Percentiles rank a stretch among this genome's conserved stretches.
Evolutionary conservation across 2,329 filamentous ascomycete genomes (phyloP).

Genomic region (Dactylellina haptotyla): DNA sequence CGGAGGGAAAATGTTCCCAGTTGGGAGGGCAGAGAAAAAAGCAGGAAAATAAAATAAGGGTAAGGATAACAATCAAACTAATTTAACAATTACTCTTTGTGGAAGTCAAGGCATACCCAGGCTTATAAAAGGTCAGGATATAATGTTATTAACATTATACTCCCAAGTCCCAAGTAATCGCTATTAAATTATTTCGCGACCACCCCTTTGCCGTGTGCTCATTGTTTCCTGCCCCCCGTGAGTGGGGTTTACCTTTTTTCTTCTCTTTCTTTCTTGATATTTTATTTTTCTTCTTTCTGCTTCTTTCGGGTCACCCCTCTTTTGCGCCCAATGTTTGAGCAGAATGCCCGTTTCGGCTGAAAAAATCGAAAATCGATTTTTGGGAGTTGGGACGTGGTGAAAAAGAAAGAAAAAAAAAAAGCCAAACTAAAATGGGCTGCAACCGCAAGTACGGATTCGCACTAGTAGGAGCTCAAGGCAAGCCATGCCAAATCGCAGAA

Average conservation of each 20-base stretch:
- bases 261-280: slow-evolving; percentile 9
- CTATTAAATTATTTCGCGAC: slow-evolving; percentile 47
- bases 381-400: slow-evolving; percentile 18
- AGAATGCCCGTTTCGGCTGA: slow-evolving; percentile 47
- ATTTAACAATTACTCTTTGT: slow-evolving; percentile 54
- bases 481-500: slow-evolving; percentile 15
- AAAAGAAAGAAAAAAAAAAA: neutral
- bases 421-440: neutral
- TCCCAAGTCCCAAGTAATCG: slow-evolving; percentile 44
- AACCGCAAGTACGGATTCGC: slow-evolving; percentile 13
- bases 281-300: slow-evolving; percentile 12
- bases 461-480: slow-evolving; percentile 27
- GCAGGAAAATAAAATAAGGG: slow-evolving; percentile 34
- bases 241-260: slow-evolving; percentile 45
- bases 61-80: slow-evolving; percentile 51
- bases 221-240: slow-evolving; percentile 2
- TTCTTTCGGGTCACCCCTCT: slow-evolving; percentile 25
- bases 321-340: slow-evolving; percentile 43
- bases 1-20: slow-evolving; percentile 31
- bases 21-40: slow-evolving; percentile 28
- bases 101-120: slow-evolving; percentile 48
- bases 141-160: slow-evolving; percentile 53
- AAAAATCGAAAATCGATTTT: slow-evolving; percentile 21
- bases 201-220: slow-evolving; percentile 44
- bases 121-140: slow-evolving; percentile 30